phyloP scores from a whole-genome alignment of 768 basidiomycete species.

The Boletales sp. region DNA sequence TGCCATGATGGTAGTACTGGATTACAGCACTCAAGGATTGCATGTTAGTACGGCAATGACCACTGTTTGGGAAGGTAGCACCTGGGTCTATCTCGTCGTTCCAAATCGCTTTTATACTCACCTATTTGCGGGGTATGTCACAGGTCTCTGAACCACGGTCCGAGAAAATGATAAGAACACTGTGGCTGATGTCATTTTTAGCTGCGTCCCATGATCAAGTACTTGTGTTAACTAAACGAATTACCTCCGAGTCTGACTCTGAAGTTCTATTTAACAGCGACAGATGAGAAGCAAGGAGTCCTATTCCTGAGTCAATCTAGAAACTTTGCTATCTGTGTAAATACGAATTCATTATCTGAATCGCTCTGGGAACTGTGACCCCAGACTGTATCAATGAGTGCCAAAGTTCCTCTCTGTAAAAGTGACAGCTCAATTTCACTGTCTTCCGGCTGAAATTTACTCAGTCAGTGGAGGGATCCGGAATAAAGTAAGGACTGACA shows the following conservation, averaged over 20 bases:
- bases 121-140: too few species aligned
- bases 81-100: too few species aligned
- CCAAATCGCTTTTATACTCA: too few species aligned
- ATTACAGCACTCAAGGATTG: constrained; percentile 23
- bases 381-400: constrained; percentile 37
- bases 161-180: neutral
- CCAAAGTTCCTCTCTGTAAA: constrained; percentile 40
- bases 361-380: constrained; percentile 12
- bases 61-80: too few species aligned
- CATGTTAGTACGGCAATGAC: constrained; percentile 1
- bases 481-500: constrained; percentile 22
- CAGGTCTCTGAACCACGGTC: too few species aligned
- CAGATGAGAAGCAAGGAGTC: neutral
- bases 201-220: neutral
- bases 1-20: constrained; percentile 53
- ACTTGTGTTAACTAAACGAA: too few species aligned
- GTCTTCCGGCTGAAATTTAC: constrained; percentile 44
- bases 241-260: too few species aligned
- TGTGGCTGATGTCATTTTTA: neutral
- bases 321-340: constrained; percentile 10
- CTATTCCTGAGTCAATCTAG: constrained; percentile 4
- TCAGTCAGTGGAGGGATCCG: neutral
- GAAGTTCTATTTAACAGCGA: neutral
- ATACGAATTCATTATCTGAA: constrained; percentile 9
- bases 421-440: constrained; percentile 43